Conservation (phyloP, 2,329 filamentous ascomycete species). For the Alternaria rosae region DNA sequence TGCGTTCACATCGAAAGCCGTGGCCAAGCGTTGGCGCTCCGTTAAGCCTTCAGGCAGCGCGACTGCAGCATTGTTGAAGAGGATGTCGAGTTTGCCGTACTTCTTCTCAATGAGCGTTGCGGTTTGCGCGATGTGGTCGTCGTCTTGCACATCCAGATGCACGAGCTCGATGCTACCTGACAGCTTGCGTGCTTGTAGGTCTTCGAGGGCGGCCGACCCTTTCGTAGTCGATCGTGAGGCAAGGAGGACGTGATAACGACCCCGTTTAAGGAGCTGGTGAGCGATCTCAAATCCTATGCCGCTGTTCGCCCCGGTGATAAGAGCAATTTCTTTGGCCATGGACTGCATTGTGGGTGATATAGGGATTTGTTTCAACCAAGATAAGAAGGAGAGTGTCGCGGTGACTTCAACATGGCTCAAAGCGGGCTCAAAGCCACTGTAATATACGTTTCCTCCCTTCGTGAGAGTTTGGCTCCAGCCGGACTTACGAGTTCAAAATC, state of each 20-base stretch:
- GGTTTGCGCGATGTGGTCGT: conserved; percentile 52
- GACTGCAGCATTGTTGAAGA: conserved; percentile 52
- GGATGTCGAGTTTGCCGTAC: conserved; percentile 48
- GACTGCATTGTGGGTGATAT: conserved; percentile 18
- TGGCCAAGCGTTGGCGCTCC: conserved; percentile 35
- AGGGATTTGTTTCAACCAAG: not conserved
- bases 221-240: conserved; percentile 28
- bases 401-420: not conserved
- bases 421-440: not conserved
- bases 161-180: conserved; percentile 48
- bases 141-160: conserved; percentile 54
- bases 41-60: conserved; percentile 21
- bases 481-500: conserved; percentile 4
- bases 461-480: not conserved
- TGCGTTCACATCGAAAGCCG: conserved; percentile 40
- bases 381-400: not conserved
- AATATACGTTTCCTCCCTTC: not conserved
- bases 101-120: conserved; percentile 33
- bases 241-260: conserved; percentile 43
- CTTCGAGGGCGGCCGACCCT: conserved; percentile 36
- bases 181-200: conserved; percentile 36
- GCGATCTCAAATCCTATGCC: conserved; percentile 60
- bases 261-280: conserved; percentile 47
- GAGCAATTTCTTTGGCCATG: conserved; percentile 39
- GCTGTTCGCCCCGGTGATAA: conserved; percentile 54